Evolutionary conservation across 2,329 filamentous ascomycete species (phyloP), one percentile per base, ranked within the genome.

Genomic region (Colletotrichum melonis): DNA sequence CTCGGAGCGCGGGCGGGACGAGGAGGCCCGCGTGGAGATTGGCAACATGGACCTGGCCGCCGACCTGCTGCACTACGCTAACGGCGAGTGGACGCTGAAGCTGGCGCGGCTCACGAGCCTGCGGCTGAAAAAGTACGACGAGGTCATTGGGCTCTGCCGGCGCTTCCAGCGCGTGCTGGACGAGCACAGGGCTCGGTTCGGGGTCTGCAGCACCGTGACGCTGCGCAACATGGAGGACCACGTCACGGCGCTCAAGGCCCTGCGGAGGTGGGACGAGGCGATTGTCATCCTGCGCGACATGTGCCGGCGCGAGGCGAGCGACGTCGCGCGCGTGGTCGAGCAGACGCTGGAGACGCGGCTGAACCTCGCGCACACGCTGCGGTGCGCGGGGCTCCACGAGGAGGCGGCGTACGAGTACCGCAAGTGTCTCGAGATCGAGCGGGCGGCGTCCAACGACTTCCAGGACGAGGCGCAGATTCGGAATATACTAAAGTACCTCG

Each of bases 71-170:
- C 74, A 76, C 63, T 76, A 76, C 32, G 73, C 74, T n/a, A 76
- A 76, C 24, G 74, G 74, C 11, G 74, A 76, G 24, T 76, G 74
- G 74, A 76, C 74, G 1, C 73, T 76, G 16, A 76, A 76, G 67
- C 73, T 76, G 28, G 74, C 73, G 24, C 63, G 74, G 1, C n/a
- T 73, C 56, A 76, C 74, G 19, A 68, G 70, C 32, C 67, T 76
- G 8, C 65, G 69, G 35, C 56, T 76, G 5, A 65, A 64, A 19
- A 65, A 63, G 14, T 73, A 76, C 64, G 66, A 73, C 1, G 66
- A 74, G n/a, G 74, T 76, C 4, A 65, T 75, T 6, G 60, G 62
- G 12, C 73, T 76, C 22, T 76, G 74, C 22, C 69, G 66, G 8
- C 32, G 74, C 1, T 76, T 76, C 14, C 68, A 75, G 16, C 38